phyloP scores from a whole-genome alignment of 2,329 filamentous ascomycete species.

The Chrysoporthe puriensis region DNA sequence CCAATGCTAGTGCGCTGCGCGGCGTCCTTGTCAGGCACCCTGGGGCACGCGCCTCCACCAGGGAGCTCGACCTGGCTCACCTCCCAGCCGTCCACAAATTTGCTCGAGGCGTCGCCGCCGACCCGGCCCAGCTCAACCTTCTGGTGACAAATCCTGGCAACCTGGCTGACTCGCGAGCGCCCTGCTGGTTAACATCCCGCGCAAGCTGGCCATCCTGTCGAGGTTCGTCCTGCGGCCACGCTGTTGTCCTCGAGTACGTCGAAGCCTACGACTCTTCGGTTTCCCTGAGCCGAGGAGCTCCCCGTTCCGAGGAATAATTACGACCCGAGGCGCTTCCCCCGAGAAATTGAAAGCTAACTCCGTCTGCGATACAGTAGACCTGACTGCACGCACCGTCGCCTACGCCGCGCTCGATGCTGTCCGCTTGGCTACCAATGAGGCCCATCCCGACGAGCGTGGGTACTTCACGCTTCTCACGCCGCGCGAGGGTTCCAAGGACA shows the following conservation, averaged over 20 bases:
- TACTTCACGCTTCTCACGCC: conserved; percentile 40
- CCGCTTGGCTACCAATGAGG: conserved; percentile 26
- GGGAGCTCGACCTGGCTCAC: conserved; percentile 41
- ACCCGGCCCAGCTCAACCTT: conserved; percentile 36
- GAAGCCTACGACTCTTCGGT: no score
- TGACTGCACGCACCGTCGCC: conserved; percentile 37
- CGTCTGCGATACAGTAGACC: conserved; percentile 30
- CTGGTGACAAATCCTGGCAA: conserved; percentile 38
- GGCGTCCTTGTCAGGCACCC: conserved; percentile 40
- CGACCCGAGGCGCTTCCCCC: no score
- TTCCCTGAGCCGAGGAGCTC: no score
- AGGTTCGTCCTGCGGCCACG: conserved; percentile 31
- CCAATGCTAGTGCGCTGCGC: conserved; percentile 38
- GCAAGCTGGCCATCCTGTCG: conserved; percentile 33
- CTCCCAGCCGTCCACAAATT: conserved; percentile 42
- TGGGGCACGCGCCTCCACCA: conserved; percentile 43
- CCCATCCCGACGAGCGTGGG: conserved; percentile 37
- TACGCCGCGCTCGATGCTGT: conserved; percentile 34
- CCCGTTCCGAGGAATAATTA: no score
- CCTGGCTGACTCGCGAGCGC: conserved; percentile 43
- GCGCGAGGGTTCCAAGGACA: conserved; percentile 38
- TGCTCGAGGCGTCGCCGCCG: conserved; percentile 34
- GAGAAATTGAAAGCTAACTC: no score
- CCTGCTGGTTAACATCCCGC: conserved; percentile 40
- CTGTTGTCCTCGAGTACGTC: conserved; percentile 33